These are phyloP conservation scores for Umbellularia californica DNA, from an alignment of 164 flowering plant genomes.

Conservation along the genomic window DNA sequence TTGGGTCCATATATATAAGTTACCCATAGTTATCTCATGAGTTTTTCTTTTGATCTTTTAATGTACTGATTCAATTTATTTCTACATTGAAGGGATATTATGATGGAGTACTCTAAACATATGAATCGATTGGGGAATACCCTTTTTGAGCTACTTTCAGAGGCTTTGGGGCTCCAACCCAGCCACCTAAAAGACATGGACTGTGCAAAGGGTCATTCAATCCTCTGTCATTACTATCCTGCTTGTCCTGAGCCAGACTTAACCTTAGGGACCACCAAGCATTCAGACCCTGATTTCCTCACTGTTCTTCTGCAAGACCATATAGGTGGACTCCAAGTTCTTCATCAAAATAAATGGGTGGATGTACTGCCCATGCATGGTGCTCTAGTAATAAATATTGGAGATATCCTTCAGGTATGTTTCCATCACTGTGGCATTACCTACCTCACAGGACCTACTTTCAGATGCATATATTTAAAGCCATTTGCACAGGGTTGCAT, in stretches of 20 bases:
- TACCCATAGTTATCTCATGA: not conserved
- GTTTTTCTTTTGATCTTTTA: not conserved
- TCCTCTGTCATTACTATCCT: constrained; percentile 25
- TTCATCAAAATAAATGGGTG: constrained; percentile 21
- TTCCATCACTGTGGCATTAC: too few relatives aligned
- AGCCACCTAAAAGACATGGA: constrained; percentile 20
- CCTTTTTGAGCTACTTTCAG: constrained; percentile 22
- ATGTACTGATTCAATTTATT: not conserved
- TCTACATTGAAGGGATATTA: constrained; percentile 13
- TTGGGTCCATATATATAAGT: too few relatives aligned
- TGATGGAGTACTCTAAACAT: constrained; percentile 12
- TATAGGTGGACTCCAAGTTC: constrained; percentile 28
- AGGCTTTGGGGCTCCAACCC: constrained; percentile 30
- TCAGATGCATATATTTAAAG: not conserved
- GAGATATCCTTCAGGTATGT: constrained; percentile 23
- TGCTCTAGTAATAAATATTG: constrained; percentile 27
- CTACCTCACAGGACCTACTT: not conserved
- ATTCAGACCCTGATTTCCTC: constrained; percentile 25
- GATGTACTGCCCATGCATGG: constrained; percentile 23
- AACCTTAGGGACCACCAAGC: constrained; percentile 24
- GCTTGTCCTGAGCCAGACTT: constrained; percentile 31
- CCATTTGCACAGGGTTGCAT: too few relatives aligned
- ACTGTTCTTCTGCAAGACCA: constrained; percentile 26
- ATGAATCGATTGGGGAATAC: constrained; percentile 16
- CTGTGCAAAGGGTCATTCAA: constrained; percentile 14